Evolutionary conservation across 2,329 filamentous ascomycete genomes (phyloP).

Genomic region (Cryphonectria parasitica): DNA sequence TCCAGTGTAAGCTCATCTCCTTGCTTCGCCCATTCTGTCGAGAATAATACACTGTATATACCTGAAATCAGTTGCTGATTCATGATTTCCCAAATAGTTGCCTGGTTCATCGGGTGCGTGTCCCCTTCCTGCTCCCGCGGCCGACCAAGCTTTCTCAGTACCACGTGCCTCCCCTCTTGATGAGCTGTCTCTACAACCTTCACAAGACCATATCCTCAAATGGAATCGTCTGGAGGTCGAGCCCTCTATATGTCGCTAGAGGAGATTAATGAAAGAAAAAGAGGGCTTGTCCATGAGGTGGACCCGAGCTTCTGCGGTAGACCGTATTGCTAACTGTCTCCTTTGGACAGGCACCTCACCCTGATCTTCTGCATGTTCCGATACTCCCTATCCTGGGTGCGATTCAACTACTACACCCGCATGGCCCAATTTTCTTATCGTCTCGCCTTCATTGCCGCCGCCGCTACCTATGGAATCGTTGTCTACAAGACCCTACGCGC

Average conservation of each 20-base stretch:
- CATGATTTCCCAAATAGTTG: conserved; percentile 53
- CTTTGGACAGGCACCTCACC: conserved; percentile 72
- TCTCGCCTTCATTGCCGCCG: conserved; percentile 84
- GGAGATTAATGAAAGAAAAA: neutral
- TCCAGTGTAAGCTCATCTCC: conserved; percentile 75
- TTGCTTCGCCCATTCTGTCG: conserved; percentile 35
- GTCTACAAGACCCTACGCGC: conserved; percentile 97
- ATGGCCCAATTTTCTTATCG: conserved; percentile 87
- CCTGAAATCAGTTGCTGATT: conserved; percentile 40
- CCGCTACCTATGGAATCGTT: conserved; percentile 94
- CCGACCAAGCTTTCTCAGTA: conserved; percentile 22
- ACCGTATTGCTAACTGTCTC: conserved; percentile 18
- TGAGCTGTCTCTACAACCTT: conserved; percentile 18
- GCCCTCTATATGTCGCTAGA: neutral
- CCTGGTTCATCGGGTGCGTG: conserved; percentile 81
- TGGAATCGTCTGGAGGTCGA: neutral
- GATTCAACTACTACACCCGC: conserved; percentile 81
- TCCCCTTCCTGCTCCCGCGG: conserved; percentile 26
- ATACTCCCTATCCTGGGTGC: conserved; percentile 84
- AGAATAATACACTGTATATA: conserved; percentile 30
- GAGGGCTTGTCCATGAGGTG: neutral
- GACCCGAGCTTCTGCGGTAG: neutral
- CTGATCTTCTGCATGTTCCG: conserved; percentile 82
- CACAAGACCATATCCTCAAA: neutral
- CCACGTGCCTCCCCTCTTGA: conserved; percentile 25